Conservation (phyloP, 345 rosid species). For the Syzygium jambos region DNA sequence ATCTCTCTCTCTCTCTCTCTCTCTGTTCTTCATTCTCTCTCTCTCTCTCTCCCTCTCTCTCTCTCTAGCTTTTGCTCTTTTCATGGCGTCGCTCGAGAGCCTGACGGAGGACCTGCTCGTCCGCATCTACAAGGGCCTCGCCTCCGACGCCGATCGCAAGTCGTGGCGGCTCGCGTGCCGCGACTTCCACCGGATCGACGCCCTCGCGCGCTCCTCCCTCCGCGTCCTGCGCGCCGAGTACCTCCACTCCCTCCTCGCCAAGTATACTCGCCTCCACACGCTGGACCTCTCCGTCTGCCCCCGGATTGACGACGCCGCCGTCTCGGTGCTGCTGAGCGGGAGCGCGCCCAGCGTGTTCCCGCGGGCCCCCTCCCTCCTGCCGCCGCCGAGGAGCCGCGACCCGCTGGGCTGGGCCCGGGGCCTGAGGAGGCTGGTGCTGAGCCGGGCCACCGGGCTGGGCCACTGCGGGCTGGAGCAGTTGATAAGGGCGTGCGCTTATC, state of each 20-base stretch:
- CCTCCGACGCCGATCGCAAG: constrained; percentile 39
- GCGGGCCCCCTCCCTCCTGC: neutral
- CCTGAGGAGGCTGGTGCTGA: constrained; percentile 43
- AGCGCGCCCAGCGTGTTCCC: neutral
- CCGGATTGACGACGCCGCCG: constrained; percentile 49
- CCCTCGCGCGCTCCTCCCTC: constrained; percentile 36
- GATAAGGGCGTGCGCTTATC: constrained; percentile 36
- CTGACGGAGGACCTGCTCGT: constrained; percentile 74
- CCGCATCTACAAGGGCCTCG: constrained; percentile 37
- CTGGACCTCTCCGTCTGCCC: constrained; percentile 89
- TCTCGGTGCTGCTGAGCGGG: constrained; percentile 24
- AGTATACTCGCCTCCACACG: constrained; percentile 29
- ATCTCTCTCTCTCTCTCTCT: neutral
- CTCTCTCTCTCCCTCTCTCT: neutral
- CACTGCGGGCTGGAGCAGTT: constrained; percentile 51
- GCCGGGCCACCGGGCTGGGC: constrained; percentile 58
- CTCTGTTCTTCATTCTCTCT: neutral
- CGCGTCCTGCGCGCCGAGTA: constrained; percentile 66
- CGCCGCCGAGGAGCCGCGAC: neutral
- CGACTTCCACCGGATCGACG: constrained; percentile 66
- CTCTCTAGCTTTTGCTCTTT: neutral
- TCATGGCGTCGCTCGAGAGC: constrained; percentile 21
- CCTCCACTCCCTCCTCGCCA: constrained; percentile 37
- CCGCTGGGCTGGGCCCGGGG: constrained; percentile 23
- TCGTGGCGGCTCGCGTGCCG: constrained; percentile 66